phyloP scores from a whole-genome alignment of 1,284 basidiomycete species.

The Psilocybe mexicana region DNA sequence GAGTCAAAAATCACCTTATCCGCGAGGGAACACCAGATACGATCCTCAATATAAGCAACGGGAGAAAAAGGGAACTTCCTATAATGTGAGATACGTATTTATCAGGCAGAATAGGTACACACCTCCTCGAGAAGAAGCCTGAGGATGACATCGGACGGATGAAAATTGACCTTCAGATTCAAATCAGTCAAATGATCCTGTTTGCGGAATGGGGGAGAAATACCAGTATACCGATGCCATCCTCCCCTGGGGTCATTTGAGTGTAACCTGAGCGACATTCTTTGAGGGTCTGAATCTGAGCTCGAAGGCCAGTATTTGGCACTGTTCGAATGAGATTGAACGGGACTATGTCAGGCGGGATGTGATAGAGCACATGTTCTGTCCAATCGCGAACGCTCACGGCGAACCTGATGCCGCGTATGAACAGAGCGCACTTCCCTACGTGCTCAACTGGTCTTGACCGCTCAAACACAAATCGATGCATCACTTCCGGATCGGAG shows the following conservation, averaged over 20 bases:
- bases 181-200: not conserved
- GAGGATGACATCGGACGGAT: not conserved
- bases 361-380: not conserved
- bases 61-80: not conserved
- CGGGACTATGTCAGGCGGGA: not conserved
- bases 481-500: not conserved
- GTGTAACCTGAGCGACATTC: not conserved
- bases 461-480: not conserved
- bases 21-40: conserved; percentile 1
- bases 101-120: not conserved
- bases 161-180: not conserved
- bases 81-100: not conserved
- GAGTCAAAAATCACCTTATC: not conserved
- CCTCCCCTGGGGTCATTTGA: not conserved
- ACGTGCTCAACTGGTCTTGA: not conserved
- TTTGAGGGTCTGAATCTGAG: not conserved
- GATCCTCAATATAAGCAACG: conserved; percentile 6
- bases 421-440: not conserved
- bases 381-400: conserved; percentile 4
- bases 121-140: conserved; percentile 8
- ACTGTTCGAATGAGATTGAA: not conserved
- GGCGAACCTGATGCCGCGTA: conserved; percentile 4
- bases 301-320: not conserved
- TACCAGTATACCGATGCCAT: not conserved
- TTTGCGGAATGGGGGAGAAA: too few species aligned